phyloP scores from a whole-genome alignment of 257 asterid genomes.

The Salvia miltiorrhiza region DNA sequence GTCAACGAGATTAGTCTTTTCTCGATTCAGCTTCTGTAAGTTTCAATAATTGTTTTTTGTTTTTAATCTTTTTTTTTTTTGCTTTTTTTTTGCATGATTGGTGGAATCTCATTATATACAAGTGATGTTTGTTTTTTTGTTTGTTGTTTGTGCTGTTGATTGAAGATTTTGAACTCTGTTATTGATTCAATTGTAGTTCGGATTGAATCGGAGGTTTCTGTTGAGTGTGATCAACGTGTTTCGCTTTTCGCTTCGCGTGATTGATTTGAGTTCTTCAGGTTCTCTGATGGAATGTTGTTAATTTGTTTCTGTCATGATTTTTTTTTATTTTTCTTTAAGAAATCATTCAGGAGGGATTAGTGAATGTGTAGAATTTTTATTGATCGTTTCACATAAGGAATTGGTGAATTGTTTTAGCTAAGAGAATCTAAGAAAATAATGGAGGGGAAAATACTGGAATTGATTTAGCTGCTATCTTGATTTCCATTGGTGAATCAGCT shows the following conservation, averaged over 20 bases:
- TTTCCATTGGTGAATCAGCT: conserved; percentile 2
- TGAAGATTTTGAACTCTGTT: conserved; percentile 1
- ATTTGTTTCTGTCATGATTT: no score
- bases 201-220: conserved; percentile 2
- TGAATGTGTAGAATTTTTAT: neutral
- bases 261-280: neutral
- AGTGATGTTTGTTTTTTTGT: neutral
- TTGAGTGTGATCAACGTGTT: neutral
- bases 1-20: neutral
- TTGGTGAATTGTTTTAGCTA: conserved; percentile 1
- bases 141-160: neutral
- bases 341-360: no score
- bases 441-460: neutral
- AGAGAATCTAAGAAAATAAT: neutral
- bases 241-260: conserved; percentile 5
- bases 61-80: no score
- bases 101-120: neutral
- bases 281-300: neutral
- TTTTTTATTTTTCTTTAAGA: no score
- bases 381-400: neutral
- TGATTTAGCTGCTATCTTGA: conserved; percentile 1
- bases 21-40: conserved; percentile 24
- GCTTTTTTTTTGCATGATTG: conserved; percentile 5
- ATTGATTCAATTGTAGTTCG: neutral
- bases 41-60: neutral